These are phyloP conservation scores for Saccharomycopsis sp. DNA, from an alignment of 805 yeast species.

Conservation along the genomic window DNA sequence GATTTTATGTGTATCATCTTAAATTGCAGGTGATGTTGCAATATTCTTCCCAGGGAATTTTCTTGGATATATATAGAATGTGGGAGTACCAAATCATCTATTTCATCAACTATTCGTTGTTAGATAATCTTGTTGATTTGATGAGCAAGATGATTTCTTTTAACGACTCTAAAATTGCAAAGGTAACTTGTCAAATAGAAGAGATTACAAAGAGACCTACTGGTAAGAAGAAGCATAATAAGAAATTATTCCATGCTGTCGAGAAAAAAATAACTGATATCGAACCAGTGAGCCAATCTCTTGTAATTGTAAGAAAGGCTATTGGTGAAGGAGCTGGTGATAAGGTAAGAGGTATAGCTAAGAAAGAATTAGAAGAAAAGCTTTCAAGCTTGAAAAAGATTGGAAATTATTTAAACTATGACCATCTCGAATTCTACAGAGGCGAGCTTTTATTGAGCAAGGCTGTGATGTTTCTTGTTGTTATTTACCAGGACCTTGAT, in stretches of 20 bases:
- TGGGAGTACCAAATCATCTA: slow-evolving; percentile 64
- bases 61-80: slow-evolving; percentile 61
- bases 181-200: slow-evolving; percentile 20
- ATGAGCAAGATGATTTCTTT: slow-evolving; percentile 28
- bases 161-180: slow-evolving; percentile 35
- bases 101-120: slow-evolving; percentile 25
- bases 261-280: not conserved
- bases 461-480: slow-evolving; percentile 3
- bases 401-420: not conserved
- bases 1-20: slow-evolving; percentile 61
- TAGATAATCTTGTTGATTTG: not conserved
- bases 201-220: not conserved
- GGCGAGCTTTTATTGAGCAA: not conserved
- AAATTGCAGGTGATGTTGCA: slow-evolving; percentile 70
- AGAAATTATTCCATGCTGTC: not conserved
- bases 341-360: not conserved
- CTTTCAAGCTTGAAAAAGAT: not conserved
- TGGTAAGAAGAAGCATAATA: not conserved
- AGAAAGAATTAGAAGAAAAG: not conserved
- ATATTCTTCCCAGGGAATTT: slow-evolving; percentile 67
- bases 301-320: not conserved
- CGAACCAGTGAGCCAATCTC: not conserved
- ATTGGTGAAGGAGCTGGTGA: not conserved
- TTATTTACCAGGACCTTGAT: not conserved
- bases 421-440: not conserved